A percentile compares a stretch with the other conserved stretches of the same genome.
Conservation (phyloP, 495 filamentous ascomycete species). For the Neurospora sp. region DNA sequence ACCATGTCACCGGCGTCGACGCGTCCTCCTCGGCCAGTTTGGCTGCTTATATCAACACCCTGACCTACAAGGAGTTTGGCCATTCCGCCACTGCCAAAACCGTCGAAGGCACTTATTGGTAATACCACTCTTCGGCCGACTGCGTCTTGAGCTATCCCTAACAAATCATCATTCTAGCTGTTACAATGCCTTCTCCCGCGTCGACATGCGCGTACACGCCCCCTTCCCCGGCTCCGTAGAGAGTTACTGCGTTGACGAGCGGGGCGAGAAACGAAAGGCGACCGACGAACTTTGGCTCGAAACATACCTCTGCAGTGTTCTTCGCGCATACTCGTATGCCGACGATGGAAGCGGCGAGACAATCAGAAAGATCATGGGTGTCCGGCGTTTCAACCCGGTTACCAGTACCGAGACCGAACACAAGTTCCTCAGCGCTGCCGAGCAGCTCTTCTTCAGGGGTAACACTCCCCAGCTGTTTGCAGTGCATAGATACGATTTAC, state of each 20-base stretch:
- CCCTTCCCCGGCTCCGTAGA: conserved; percentile 93
- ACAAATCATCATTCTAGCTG: conserved; percentile 46
- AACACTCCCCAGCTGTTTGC: conserved; percentile 7
- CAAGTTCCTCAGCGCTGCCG: conserved; percentile 89
- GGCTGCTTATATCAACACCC: conserved; percentile 95
- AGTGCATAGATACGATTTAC: neutral
- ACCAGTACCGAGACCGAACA: conserved; percentile 96
- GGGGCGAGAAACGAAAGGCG: conserved; percentile 84
- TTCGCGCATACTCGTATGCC: conserved; percentile 91
- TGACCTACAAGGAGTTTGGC: conserved; percentile 79
- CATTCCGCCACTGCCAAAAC: conserved; percentile 74
- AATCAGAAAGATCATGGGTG: conserved; percentile 88
- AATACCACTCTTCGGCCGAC: conserved; percentile 11
- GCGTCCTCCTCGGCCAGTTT: conserved; percentile 94
- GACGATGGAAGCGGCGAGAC: conserved; percentile 87
- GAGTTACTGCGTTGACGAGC: conserved; percentile 92
- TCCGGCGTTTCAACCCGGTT: conserved; percentile 91
- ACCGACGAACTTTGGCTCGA: conserved; percentile 93
- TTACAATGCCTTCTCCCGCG: conserved; percentile 97
- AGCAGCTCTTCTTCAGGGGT: conserved; percentile 92
- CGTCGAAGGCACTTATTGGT: conserved; percentile 90
- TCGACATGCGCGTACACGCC: conserved; percentile 97
- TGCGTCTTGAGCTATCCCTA: neutral
- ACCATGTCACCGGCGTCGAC: conserved; percentile 96
- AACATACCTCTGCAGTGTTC: conserved; percentile 87